Base-by-base conservation (phyloP, 371 early-diverging fungal genomes). In the Haplosporangium sp. region DNA sequence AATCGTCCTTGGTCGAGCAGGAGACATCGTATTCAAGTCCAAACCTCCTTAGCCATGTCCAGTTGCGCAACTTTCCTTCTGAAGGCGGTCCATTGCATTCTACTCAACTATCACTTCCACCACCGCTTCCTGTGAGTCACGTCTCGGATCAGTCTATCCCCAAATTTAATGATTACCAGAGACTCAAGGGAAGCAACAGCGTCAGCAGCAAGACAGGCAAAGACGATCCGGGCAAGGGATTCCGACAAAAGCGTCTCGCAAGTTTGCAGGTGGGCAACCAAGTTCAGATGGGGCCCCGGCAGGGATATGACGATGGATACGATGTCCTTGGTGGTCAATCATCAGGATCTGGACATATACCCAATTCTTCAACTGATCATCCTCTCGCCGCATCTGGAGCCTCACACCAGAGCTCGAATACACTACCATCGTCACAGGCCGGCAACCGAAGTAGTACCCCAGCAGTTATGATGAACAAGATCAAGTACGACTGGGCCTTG, bases 391-490 rank as follows among this genome's bases (percentile, higher is more conserved):
- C 50, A 8, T 50, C 51, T 12, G 8, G 55, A 23, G 6, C 60
- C 11, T 42, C 48, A 37, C 46, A 40, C 50, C 56, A 58, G 12
- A 23, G 11, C 41, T 41, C 14, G 47, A 18, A 16, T 45, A 51
- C 50, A 13, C 42, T 55, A 8, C 16, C 29, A 16, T 18, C 60
- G 16, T 41, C 56, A 37, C 64, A 63, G 16, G 55, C 70, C 14
- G 64, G 65, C 16, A 71, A 72, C 46, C 62, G 76, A 36, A 65
- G 62, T 42, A 75, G 76, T 16, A 75, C 76, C 0, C 76, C 76
- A 2, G 76, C 76, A n/a, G 62, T 75, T 51, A 69, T 75, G 76
- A 69, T 69, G 67, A 65, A 47, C 67, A 64, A 66, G 46, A 65
- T 65, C 51, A 65, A 62, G 45, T 66, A 66, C 50, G 69, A 65